Base-by-base conservation (phyloP, 192 early-diverging fungal species). In the Coemansia asiatica region DNA sequence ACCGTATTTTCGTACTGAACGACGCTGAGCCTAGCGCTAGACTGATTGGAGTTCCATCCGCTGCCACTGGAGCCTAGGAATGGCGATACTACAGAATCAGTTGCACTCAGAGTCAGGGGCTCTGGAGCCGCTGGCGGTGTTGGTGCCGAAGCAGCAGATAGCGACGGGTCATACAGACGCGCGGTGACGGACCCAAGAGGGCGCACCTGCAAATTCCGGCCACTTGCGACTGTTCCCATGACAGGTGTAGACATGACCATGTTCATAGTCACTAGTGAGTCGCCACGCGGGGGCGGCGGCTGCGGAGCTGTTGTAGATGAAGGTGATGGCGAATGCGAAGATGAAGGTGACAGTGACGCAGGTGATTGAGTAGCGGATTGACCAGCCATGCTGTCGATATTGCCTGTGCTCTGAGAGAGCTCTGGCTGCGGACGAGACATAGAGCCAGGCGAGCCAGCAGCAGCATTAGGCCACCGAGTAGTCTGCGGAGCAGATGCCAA, bases 161-260 rank as follows among this genome's bases (percentile, higher is more conserved):
- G 28, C 10, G 68, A 60, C 13, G 78, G 78, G 29, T 81, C 78
- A 38, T 69, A 75, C 18, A 81, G 50, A 13, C 72, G 78, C 6
- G 78, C 78, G 0, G 78, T 81, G 21, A 81, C 78, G 15, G 78
- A 68, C 2, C 72, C 78, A 29, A 81, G 50, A 29, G 72, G 66
- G 49, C 51, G 58, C 40, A 65, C 31, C 13, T 59, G 68, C 6
- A 53, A 33, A 18, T 53, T 35, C 12, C 64, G 56, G 28, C 19
- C 40, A 25, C 51, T 29, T 1, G 29, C 64, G 31, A 57, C 54
- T 6, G 25, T 49, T 2, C 49, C 44, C 58, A 64, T 57, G 13
- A 61, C 61, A 1, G 77, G 77, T 26, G 71, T 71, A 18, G 77
- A 74, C 72, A 70, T 74, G 13, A 46, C 56, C 68, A 74, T 63